Conservation (phyloP, 805 yeast species). For the Lachancea quebecensis region DNA sequence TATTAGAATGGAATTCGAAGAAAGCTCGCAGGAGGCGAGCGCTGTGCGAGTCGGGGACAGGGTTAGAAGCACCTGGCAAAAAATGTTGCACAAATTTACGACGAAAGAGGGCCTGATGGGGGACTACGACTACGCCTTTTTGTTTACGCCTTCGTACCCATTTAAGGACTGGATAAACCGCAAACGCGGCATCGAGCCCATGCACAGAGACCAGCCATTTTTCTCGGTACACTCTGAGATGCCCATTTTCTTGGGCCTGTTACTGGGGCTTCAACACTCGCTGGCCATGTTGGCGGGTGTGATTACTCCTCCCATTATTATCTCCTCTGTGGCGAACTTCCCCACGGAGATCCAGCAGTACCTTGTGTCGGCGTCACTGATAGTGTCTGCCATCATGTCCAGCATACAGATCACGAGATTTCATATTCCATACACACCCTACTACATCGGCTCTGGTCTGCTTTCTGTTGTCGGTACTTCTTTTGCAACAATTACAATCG, state of each 20-base stretch:
- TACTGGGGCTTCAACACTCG: conserved; percentile 83
- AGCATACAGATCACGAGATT: conserved; percentile 73
- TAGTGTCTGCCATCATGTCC: conserved; percentile 65
- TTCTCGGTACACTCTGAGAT: conserved; percentile 73
- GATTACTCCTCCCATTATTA: conserved; percentile 74
- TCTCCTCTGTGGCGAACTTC: conserved; percentile 57
- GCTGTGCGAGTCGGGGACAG: not conserved
- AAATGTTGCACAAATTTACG: conserved; percentile 41
- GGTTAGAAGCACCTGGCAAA: conserved; percentile 9
- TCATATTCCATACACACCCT: conserved; percentile 65
- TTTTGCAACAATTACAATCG: conserved; percentile 81
- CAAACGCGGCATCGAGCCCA: conserved; percentile 36
- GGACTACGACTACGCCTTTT: conserved; percentile 72
- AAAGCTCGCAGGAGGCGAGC: not conserved
- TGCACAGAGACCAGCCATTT: conserved; percentile 54
- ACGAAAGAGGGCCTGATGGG: conserved; percentile 82
- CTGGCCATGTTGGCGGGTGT: conserved; percentile 90
- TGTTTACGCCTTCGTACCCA: conserved; percentile 78
- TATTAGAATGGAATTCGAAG: conserved; percentile 4
- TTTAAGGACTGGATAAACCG: conserved; percentile 34
- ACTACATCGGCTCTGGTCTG: conserved; percentile 80
- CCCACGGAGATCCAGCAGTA: conserved; percentile 45
- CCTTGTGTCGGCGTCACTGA: conserved; percentile 64
- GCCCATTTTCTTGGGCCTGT: conserved; percentile 70
- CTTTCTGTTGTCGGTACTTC: conserved; percentile 88